A percentile compares a stretch with the other conserved stretches of the same genome.
Evolutionary conservation across 805 yeast species (phyloP).

Genomic region (Brettanomyces nanus): DNA sequence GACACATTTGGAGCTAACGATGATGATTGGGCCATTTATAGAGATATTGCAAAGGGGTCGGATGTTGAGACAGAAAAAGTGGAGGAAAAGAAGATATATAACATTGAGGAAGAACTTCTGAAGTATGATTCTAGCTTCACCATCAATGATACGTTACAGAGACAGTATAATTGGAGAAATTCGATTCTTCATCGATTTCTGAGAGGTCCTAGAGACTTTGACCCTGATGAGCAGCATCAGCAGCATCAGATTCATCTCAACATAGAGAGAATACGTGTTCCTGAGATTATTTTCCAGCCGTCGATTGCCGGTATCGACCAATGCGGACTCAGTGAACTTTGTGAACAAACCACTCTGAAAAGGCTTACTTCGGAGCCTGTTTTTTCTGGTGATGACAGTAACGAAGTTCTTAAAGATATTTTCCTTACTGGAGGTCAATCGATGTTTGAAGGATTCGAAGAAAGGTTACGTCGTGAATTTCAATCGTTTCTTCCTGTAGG

Average conservation of each 20-base stretch:
- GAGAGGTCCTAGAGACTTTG: slow-evolving; percentile 84
- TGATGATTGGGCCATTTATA: slow-evolving; percentile 89
- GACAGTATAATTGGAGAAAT: slow-evolving; percentile 77
- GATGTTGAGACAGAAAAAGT: slow-evolving; percentile 78
- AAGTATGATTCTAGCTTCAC: slow-evolving; percentile 82
- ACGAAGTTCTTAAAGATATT: slow-evolving; percentile 50
- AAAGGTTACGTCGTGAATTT: slow-evolving; percentile 64
- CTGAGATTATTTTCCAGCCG: slow-evolving; percentile 90
- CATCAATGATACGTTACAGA: slow-evolving; percentile 75
- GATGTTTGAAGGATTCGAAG: slow-evolving; percentile 52
- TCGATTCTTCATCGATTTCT: slow-evolving; percentile 74
- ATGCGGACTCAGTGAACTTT: slow-evolving; percentile 81
- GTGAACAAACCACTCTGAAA: slow-evolving; percentile 55
- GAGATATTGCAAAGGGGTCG: slow-evolving; percentile 68
- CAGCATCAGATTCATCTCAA: slow-evolving; percentile 87
- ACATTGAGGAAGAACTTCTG: slow-evolving; percentile 66
- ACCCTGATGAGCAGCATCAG: slow-evolving; percentile 74
- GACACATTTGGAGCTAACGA: slow-evolving; percentile 95
- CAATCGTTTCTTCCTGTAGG: slow-evolving; percentile 63
- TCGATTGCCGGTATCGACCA: slow-evolving; percentile 92
- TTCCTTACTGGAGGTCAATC: slow-evolving; percentile 86
- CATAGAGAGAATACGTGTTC: slow-evolving; percentile 84
- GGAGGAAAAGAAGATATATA: slow-evolving; percentile 50
- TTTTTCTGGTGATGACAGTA: slow-evolving; percentile 41
- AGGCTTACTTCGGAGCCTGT: slow-evolving; percentile 48